Evolutionary conservation across 192 early-diverging fungal genomes (phyloP).

Genomic region (Rhizophagus clarus): DNA sequence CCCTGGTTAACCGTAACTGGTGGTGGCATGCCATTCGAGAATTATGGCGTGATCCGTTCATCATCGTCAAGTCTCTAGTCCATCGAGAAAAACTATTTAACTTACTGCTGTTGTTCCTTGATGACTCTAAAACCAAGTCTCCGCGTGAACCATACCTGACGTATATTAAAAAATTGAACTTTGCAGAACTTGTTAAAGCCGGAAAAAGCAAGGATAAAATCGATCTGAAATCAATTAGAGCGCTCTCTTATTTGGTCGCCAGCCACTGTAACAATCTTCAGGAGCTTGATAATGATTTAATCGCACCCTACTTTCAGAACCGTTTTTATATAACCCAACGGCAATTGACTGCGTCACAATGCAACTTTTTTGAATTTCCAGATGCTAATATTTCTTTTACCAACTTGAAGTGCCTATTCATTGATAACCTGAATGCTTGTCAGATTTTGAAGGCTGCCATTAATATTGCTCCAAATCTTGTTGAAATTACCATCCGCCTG

Average conservation of each 20-base stretch:
- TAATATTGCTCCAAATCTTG: neutral
- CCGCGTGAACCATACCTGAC: neutral
- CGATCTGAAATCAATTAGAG: neutral
- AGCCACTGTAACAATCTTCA: neutral
- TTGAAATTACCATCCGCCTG: neutral
- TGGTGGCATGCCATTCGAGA: neutral
- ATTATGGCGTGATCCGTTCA: neutral
- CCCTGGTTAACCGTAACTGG: conserved; percentile 1
- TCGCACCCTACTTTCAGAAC: neutral
- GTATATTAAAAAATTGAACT: neutral
- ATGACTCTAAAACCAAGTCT: neutral
- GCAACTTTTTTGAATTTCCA: conserved; percentile 2
- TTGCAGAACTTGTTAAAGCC: neutral
- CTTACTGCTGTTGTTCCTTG: neutral
- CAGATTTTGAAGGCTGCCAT: neutral
- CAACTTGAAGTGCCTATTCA: neutral
- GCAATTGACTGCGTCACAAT: neutral
- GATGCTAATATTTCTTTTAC: neutral
- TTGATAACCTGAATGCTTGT: conserved; percentile 1
- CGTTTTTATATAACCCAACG: neutral
- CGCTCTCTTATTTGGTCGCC: neutral
- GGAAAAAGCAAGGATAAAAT: neutral
- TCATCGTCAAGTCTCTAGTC: neutral
- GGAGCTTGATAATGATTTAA: neutral
- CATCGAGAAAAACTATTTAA: neutral